A percentile compares a stretch with the other conserved stretches of the same genome.
These are phyloP conservation scores for Globisporangium spinosum DNA, from an alignment of 352 stramenopile genomes.

Conservation along the genomic window DNA sequence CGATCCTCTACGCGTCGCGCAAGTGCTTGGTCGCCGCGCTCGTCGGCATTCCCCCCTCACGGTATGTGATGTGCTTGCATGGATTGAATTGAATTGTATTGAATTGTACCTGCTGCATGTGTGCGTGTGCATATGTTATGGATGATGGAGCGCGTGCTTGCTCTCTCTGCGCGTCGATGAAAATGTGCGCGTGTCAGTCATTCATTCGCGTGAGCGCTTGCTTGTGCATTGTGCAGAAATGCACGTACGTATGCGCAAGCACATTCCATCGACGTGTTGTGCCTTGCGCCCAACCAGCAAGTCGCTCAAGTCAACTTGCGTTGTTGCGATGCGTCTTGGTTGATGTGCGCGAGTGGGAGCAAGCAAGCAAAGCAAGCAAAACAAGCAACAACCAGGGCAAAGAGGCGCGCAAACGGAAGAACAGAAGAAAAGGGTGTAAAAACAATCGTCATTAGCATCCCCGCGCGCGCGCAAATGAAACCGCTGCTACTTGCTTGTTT, in stretches of 20 bases:
- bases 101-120: background rate
- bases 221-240: background rate
- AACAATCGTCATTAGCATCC: background rate
- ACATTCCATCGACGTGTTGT: background rate
- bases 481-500: constrained; percentile 2
- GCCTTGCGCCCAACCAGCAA: background rate
- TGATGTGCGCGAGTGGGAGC: constrained; percentile 2
- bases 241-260: background rate
- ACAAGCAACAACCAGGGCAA: background rate
- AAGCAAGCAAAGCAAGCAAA: background rate
- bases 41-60: background rate
- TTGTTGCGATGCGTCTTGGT: constrained; percentile 1
- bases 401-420: background rate
- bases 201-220: background rate
- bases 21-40: constrained; percentile 1
- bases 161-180: background rate
- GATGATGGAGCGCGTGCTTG: background rate
- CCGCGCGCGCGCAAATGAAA: background rate
- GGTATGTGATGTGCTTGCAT: constrained; percentile 3
- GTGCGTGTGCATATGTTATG: background rate
- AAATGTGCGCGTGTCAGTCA: background rate
- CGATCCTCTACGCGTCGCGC: background rate
- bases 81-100: background rate
- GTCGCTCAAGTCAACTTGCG: background rate
- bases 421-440: background rate